Evolutionary conservation across 805 yeast genomes (phyloP), one percentile per base, ranked within the genome.

Genomic region (Sugiyamaella chiloensis): DNA sequence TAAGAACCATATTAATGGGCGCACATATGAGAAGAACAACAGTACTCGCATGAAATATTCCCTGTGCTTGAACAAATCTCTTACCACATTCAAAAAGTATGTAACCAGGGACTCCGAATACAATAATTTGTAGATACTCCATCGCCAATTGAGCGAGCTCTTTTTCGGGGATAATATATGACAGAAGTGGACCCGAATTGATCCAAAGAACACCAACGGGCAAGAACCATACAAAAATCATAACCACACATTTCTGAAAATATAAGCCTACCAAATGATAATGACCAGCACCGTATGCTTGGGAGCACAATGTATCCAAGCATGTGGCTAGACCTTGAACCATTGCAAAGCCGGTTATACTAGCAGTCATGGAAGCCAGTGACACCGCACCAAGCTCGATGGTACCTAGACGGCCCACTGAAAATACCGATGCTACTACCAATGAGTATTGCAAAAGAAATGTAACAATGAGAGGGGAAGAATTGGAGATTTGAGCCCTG

Each of bases 301-400:
- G 95, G 1, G 95, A 84, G 59, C 93, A 85, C 30, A 87, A 70
- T 0, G 95, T 85, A 60, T 87, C 96, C 51, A 87, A 70, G 41
- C 89, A 84, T 0, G 95, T 85, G 0, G 93, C 81, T 42, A 87
- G 76, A 24, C 95, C 96, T 61, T 85, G 91, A 57, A 86, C 81
- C 27, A 86, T 72, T 0, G 95, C 87, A 55, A 84, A 79, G 0
- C 74, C 74, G 0, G 91, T 83, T 52, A 87, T 85, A 54, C 83
- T 83, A 1, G 87, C 85, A 1, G 93, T 85, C 89, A 86, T 87
- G 0, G 87, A 78, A 1, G 88, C 91, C 61, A 87, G 70, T 0
- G 91, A 83, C 4, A 86, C 91, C 0, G 95, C 95, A 2, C 90
- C 93, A 42, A 87, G 71, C 62, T 87, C 89, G 30, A 73, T 74